Conservation (phyloP, 208 protist genomes). For the Endotrypanum monterogeii region DNA sequence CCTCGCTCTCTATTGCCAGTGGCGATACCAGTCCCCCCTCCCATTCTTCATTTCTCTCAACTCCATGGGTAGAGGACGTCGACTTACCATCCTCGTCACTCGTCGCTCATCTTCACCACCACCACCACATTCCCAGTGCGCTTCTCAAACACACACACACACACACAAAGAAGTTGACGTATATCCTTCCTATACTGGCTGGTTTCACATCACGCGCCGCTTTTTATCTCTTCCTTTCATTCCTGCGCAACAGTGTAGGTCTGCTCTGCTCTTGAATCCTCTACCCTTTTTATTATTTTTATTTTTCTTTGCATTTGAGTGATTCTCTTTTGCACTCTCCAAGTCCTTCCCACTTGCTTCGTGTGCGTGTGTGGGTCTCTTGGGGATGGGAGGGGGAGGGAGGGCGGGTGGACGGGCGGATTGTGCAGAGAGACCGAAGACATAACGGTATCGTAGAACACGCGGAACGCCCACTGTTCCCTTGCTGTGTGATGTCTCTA, state of each 20-base stretch:
- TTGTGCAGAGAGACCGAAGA: neutral
- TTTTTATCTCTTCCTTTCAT: neutral
- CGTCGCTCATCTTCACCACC: neutral
- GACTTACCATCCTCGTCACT: neutral
- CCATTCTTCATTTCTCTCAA: constrained; percentile 1
- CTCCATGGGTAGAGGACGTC: neutral
- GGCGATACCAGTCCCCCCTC: neutral
- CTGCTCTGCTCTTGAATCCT: no score
- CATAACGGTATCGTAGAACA: neutral
- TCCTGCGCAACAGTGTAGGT: no score
- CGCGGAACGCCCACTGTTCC: no score
- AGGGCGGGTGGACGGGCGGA: no score
- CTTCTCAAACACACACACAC: neutral
- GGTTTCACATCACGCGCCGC: neutral
- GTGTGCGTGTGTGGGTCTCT: neutral
- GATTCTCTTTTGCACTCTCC: no score
- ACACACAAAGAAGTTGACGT: neutral
- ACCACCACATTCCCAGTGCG: neutral
- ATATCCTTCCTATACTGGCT: no score
- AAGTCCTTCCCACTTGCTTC: no score
- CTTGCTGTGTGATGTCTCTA: constrained; percentile 3
- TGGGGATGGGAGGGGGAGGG: no score
- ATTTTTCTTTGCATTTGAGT: no score
- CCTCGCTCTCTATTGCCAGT: neutral
- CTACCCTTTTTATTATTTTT: no score